Base-by-base conservation (phyloP, 306 rosid species). In the Astragalus membranaceus region DNA sequence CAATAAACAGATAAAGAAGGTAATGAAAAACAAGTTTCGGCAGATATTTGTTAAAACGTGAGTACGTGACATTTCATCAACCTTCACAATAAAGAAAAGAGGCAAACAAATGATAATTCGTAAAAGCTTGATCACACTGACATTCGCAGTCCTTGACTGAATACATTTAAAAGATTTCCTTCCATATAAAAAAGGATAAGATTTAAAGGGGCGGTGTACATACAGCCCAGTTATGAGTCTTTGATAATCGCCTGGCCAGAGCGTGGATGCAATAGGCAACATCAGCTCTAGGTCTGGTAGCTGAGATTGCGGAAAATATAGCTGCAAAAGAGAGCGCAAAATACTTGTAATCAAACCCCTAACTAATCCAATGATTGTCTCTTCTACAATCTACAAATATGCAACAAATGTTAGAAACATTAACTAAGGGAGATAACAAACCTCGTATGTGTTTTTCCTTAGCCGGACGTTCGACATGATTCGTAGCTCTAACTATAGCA, bases 201-300 rank as follows among this genome's bases (percentile, higher is more conserved):
- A 68, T 70, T 53, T 39, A 73, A 73, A 55, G 51, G 73, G 51
- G 23, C 10, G 12, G 79, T 52, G 69, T 13, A 78, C 99, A 20
- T 85, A 95, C 99, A 73, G 97, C 97, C 99, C 99, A 95, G 70
- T 91, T 95, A 85, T 95, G 99, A 5, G 99, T 95, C 88, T 70
- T 95, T 5, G 99, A 85, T 67, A 95, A 79, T 58, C 99, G 79
- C 76, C 97, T 83, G 33, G 99, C 96, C 47, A 95, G 91, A 80
- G 95, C 95, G 44, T 91, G 99, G 70, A 95, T 95, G 88, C 97
- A 95, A 76, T 95, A 95, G 29, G 99, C 99, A 64, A 95, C 99
- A 85, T 95, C 99, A 3, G 99, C 99, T 26, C 99, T 82, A 56
- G 99, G 97, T 80, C 96, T 86, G 29, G 99, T 89, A 54, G 99